Base-by-base conservation (phyloP, 75 land plant genomes). In the Cryptomeria japonica region DNA sequence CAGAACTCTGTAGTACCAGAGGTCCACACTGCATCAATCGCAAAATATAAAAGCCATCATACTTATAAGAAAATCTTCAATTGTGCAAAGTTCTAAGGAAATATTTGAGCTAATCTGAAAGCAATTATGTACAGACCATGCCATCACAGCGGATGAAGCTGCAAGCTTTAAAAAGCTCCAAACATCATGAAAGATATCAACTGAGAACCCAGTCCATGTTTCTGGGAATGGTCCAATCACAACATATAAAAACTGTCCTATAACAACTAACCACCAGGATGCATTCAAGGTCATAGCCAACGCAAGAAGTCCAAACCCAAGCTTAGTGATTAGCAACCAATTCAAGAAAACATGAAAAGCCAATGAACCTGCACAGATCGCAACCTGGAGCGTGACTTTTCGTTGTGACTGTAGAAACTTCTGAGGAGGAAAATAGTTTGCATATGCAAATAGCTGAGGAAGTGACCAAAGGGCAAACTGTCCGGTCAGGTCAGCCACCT, bases 1-100 rank as follows among this genome's bases (percentile, higher is more conserved):
- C 38, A 42, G 56, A 11, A 88, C 68, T 51, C 85, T 86, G 76
- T 88, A 49, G 88, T 92, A 92, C 93, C 93, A 92, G 28, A 85
- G 51, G 78, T 92, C 93, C 42, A 90, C 80, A 51, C 93, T 92
- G 89, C 31, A 49, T 51, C 39, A 86, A 25, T 68, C 16, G 42
- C 25, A 36, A 68, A 72, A 19, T 9, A 51, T 31, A 18, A 85
- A 85, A 8, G 70, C 28, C 28, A 82, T 82, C 39, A 38, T 39
- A 80, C 83, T 39, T 80, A 9, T 7, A 11, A 39, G 84, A 14
- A 25, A 44, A 83, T 83, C 8, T 16, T 25, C 13, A 41, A 41
- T 25, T 42, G 5, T 41, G 49, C 10, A 25, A 15, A 37, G 36
- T 83, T 83, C 49, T 61, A 37, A 88, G 13, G 10, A 15, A 85